Percentiles rank a stretch among this genome's conserved stretches.
Evolutionary conservation across 179 eudicot species (phyloP).

Genomic region (Silene noctiflora): DNA sequence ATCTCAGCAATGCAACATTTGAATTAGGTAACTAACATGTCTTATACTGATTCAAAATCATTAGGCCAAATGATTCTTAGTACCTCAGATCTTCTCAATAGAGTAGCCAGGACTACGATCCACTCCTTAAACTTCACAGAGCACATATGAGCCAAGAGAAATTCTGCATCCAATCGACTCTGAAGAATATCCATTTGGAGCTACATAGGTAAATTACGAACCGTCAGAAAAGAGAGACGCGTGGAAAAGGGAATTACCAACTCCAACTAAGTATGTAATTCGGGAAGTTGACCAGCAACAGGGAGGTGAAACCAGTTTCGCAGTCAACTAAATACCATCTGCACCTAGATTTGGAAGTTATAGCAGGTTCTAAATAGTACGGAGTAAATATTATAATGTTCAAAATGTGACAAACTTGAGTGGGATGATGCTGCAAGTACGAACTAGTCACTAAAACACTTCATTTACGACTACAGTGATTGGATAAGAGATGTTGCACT

Average conservation of each 20-base stretch:
- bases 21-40: constrained; percentile 7
- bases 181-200: constrained; percentile 90
- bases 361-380: neutral
- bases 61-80: constrained; percentile 9
- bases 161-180: constrained; percentile 97
- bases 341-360: neutral
- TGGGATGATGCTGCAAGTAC: neutral
- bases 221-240: neutral
- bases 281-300: neutral
- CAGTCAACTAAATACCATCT: neutral
- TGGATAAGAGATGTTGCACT: neutral
- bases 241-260: neutral
- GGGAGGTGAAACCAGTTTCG: neutral
- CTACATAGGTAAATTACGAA: constrained; percentile 33
- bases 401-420: neutral
- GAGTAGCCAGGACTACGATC: constrained; percentile 96
- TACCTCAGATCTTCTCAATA: constrained; percentile 94
- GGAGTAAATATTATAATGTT: no score
- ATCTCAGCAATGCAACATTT: neutral
- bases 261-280: neutral
- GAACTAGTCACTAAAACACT: neutral
- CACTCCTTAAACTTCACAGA: constrained; percentile 98
- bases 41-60: neutral
- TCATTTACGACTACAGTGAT: neutral
- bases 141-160: constrained; percentile 95